phyloP scores from a whole-genome alignment of 345 rosid genomes.

The Syzygium oleosum region DNA sequence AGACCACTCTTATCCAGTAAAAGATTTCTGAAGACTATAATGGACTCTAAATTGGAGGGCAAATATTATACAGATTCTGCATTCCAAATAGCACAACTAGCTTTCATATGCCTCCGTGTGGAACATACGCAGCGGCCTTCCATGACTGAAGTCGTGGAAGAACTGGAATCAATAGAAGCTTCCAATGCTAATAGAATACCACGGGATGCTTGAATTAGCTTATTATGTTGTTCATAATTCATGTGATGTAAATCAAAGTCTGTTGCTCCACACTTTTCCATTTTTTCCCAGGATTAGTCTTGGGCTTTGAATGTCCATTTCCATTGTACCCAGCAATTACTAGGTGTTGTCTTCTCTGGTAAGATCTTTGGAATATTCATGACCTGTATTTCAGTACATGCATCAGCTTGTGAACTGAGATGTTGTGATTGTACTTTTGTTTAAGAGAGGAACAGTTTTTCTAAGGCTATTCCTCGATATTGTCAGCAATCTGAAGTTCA shows the following conservation, averaged over 20 bases:
- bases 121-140: too few species aligned
- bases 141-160: neutral
- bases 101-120: neutral
- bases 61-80: neutral
- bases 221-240: neutral
- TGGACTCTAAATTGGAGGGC: conserved; percentile 2
- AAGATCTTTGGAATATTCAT: too few species aligned
- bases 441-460: neutral
- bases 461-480: neutral
- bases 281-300: too few species aligned
- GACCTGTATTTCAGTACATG: too few species aligned
- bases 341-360: too few species aligned
- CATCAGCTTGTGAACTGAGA: too few species aligned
- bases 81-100: neutral
- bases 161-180: neutral
- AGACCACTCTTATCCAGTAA: neutral
- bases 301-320: too few species aligned
- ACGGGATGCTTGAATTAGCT: neutral
- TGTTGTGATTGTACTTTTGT: too few species aligned
- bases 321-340: too few species aligned
- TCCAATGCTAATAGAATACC: neutral
- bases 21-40: neutral
- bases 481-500: neutral
- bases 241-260: neutral
- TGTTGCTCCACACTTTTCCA: neutral